phyloP scores from a whole-genome alignment of 129 eudicot genomes.

The Pittosporum tobira region DNA sequence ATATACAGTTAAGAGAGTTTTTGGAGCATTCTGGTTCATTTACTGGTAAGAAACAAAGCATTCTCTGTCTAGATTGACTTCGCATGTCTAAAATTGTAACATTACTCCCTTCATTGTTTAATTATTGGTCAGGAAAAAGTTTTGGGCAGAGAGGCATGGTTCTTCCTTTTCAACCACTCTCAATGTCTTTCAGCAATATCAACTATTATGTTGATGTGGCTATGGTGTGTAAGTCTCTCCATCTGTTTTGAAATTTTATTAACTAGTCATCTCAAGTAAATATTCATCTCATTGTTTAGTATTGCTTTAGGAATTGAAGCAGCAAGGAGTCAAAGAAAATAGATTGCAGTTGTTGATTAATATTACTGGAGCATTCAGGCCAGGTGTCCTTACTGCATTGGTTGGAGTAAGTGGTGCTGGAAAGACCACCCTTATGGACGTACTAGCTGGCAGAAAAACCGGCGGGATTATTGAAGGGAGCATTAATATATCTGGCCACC shows the following conservation, averaged over 20 bases:
- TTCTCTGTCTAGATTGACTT: background rate
- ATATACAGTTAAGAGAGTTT: constrained; percentile 68
- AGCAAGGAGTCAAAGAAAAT: constrained; percentile 72
- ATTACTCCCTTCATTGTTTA: constrained; percentile 1
- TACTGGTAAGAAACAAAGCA: constrained; percentile 40
- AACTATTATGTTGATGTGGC: constrained; percentile 89
- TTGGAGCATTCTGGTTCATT: constrained; percentile 85
- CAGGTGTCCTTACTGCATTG: constrained; percentile 94
- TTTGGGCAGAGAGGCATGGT: constrained; percentile 82
- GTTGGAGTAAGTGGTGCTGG: constrained; percentile 99
- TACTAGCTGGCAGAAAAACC: constrained; percentile 92
- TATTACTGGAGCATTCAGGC: constrained; percentile 94
- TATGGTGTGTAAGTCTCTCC: constrained; percentile 41
- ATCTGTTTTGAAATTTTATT: background rate
- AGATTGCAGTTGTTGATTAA: constrained; percentile 68
- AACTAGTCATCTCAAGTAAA: background rate
- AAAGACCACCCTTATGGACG: constrained; percentile 97
- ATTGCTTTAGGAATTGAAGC: constrained; percentile 68
- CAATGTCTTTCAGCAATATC: constrained; percentile 90
- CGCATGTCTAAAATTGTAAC: background rate
- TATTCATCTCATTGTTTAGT: constrained; percentile 9
- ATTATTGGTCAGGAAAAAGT: constrained; percentile 51
- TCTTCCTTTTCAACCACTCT: constrained; percentile 92
- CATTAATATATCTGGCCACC: constrained; percentile 77
- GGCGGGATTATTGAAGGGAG: constrained; percentile 89